A percentile compares a stretch with the other conserved stretches of the same genome.
Conservation (phyloP, 495 filamentous ascomycete genomes). For the Neurospora sp. region DNA sequence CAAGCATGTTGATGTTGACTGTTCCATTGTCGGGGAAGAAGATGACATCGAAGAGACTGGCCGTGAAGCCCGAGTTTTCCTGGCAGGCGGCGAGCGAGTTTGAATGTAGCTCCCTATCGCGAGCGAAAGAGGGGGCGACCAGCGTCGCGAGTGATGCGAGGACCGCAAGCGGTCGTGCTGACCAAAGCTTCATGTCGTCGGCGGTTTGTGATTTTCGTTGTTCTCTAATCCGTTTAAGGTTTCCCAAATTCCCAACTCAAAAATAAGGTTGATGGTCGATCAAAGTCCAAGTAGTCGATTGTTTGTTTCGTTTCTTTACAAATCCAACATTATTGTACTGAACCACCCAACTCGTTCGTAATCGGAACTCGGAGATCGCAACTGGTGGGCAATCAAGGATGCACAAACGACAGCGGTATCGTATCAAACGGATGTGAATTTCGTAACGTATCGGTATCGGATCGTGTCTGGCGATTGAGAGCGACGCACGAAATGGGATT, state of each 20-base stretch:
- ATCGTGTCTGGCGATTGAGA: background rate
- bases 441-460: background rate
- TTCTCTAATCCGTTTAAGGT: background rate
- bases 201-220: background rate
- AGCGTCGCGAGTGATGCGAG: slow-evolving; percentile 25
- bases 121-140: slow-evolving; percentile 18
- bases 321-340: background rate
- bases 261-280: background rate
- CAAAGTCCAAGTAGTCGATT: background rate
- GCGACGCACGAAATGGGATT: background rate
- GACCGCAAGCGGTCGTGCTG: slow-evolving; percentile 20
- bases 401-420: background rate
- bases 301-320: background rate
- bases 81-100: slow-evolving; percentile 72
- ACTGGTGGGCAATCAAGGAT: background rate
- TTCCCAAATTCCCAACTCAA: background rate
- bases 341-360: background rate
- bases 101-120: slow-evolving; percentile 47
- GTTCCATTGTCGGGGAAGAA: slow-evolving; percentile 70
- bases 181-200: background rate
- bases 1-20: slow-evolving; percentile 65
- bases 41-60: slow-evolving; percentile 70
- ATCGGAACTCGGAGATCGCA: background rate
- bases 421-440: background rate
- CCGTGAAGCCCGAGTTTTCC: slow-evolving; percentile 68